Conservation (phyloP, 2,329 filamentous ascomycete genomes). For the Pyrenochaeta sp. region DNA sequence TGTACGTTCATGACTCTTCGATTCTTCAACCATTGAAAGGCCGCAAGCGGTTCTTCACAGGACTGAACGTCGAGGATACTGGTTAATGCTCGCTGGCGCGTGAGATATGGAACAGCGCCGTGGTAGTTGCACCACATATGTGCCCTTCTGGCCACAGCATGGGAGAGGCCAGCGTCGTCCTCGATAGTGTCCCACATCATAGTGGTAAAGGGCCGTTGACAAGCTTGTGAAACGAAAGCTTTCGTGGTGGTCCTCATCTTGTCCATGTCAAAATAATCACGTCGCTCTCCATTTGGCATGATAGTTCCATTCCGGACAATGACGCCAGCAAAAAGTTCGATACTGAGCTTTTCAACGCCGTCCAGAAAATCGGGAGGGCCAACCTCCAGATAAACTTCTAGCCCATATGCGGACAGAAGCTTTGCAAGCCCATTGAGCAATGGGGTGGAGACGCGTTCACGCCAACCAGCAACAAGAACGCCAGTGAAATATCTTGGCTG, state of each 20-base stretch:
- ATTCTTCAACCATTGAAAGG: constrained; percentile 50
- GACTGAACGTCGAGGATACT: constrained; percentile 32
- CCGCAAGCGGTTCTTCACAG: constrained; percentile 45
- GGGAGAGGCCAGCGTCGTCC: constrained; percentile 42
- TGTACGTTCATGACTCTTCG: constrained; percentile 48
- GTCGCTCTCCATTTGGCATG: constrained; percentile 42
- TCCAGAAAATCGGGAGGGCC: constrained; percentile 45
- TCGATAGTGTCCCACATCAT: constrained; percentile 52
- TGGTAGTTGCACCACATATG: constrained; percentile 51
- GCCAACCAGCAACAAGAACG: constrained; percentile 45
- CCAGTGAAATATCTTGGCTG: constrained; percentile 42
- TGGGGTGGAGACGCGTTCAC: constrained; percentile 34
- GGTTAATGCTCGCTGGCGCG: constrained; percentile 33
- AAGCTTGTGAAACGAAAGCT: constrained; percentile 48
- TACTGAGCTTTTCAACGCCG: constrained; percentile 30
- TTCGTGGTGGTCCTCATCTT: constrained; percentile 51
- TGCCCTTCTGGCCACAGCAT: constrained; percentile 45
- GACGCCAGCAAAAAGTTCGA: constrained; percentile 40
- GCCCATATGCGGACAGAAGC: constrained; percentile 39
- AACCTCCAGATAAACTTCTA: constrained; percentile 47
- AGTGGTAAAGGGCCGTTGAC: constrained; percentile 44
- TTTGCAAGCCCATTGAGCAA: constrained; percentile 42
- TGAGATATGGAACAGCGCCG: constrained; percentile 42
- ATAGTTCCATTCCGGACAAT: constrained; percentile 49
- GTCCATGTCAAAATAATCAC: constrained; percentile 51